phyloP scores from a whole-genome alignment of 441 rosid species.

The Pelargonium exstipulatum region DNA sequence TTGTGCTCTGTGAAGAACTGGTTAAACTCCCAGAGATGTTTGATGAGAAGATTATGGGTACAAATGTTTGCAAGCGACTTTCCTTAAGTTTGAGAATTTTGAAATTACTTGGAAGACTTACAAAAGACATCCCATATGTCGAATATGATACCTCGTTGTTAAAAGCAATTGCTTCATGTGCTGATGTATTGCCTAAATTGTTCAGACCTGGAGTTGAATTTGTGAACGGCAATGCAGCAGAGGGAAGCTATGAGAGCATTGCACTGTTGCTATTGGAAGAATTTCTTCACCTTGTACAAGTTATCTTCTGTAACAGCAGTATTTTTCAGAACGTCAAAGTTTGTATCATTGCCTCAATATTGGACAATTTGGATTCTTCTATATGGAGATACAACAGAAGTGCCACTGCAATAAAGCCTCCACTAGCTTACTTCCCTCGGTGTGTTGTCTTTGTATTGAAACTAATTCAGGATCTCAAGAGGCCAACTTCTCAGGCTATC shows the following conservation, averaged over 20 bases:
- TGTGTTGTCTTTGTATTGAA: constrained; percentile 57
- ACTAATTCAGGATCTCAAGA: constrained; percentile 73
- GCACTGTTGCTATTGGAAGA: constrained; percentile 71
- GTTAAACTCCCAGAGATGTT: constrained; percentile 45
- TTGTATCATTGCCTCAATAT: constrained; percentile 68
- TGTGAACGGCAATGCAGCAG: constrained; percentile 50
- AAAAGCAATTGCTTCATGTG: constrained; percentile 65
- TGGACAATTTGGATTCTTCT: constrained; percentile 68
- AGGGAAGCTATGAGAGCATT: constrained; percentile 77
- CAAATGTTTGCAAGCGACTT: constrained; percentile 52
- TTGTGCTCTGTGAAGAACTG: constrained; percentile 61
- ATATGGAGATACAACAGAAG: constrained; percentile 70
- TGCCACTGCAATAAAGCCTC: constrained; percentile 47
- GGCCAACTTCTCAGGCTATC: constrained; percentile 44
- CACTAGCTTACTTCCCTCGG: constrained; percentile 77
- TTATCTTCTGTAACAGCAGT: constrained; percentile 59
- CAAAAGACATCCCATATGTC: constrained; percentile 56
- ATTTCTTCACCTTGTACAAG: constrained; percentile 74
- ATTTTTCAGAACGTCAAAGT: constrained; percentile 68
- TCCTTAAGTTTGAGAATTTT: constrained; percentile 72
- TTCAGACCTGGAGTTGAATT: constrained; percentile 63
- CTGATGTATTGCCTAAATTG: constrained; percentile 58
- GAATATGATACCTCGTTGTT: constrained; percentile 65
- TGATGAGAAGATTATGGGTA: constrained; percentile 60
- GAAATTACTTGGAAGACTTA: constrained; percentile 69